phyloP scores from a whole-genome alignment of 192 early-diverging fungal species.

The Entomortierella beljakovae region DNA sequence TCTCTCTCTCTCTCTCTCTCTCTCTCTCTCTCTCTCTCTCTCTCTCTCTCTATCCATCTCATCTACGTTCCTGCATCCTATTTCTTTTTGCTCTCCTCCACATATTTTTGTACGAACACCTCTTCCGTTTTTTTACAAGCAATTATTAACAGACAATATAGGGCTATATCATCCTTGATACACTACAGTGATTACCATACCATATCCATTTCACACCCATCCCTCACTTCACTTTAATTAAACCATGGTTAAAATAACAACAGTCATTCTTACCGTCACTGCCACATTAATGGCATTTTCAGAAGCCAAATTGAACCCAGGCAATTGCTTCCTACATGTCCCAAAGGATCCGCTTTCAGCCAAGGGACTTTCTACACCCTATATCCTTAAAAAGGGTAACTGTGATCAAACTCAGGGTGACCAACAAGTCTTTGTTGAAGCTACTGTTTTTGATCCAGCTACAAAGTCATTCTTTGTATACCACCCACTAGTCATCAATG shows the following conservation, averaged over 20 bases:
- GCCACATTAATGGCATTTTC: conserved; percentile 3
- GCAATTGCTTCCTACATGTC: conserved; percentile 30
- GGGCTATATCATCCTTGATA: neutral
- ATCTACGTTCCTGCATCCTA: neutral
- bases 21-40: neutral
- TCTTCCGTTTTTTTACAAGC: neutral
- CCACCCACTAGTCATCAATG: conserved; percentile 33
- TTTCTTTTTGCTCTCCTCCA: neutral
- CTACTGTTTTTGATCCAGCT: conserved; percentile 30
- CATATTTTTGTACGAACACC: neutral
- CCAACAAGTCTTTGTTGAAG: conserved; percentile 45
- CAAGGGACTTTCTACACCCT: conserved; percentile 27
- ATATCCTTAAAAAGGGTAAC: conserved; percentile 49
- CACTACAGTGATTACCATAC: neutral
- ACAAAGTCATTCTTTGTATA: conserved; percentile 34
- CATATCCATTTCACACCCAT: neutral
- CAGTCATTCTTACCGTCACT: conserved; percentile 9
- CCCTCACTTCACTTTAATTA: neutral
- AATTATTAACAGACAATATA: no score
- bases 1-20: neutral
- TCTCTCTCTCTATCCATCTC: no score
- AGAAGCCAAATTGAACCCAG: conserved; percentile 16
- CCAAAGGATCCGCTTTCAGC: conserved; percentile 32
- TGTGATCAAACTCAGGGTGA: conserved; percentile 32
- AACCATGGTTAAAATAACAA: conserved; percentile 16